Evolutionary conservation across 1,284 basidiomycete genomes (phyloP).

Genomic region (Xerocomus minutiporus): DNA sequence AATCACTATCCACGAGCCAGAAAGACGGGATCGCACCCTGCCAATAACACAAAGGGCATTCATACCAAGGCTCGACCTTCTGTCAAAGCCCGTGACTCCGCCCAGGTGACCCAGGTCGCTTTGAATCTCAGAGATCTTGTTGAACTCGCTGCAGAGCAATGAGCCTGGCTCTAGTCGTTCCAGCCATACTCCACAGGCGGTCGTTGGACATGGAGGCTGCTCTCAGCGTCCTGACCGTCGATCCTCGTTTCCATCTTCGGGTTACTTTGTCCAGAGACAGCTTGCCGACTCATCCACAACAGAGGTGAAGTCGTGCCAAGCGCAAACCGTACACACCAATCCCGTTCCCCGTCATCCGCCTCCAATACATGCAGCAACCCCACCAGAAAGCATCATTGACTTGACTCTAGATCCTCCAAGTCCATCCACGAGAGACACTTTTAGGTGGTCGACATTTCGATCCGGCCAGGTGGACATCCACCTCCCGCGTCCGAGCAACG

Average conservation of each 20-base stretch:
- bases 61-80: background rate
- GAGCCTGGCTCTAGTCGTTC: constrained; percentile 7
- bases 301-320: background rate
- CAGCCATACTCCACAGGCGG: background rate
- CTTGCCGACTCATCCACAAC: background rate
- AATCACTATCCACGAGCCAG: constrained; percentile 5
- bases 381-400: constrained; percentile 8
- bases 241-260: background rate
- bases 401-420: constrained; percentile 4
- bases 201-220: background rate
- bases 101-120: constrained; percentile 10
- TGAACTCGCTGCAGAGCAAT: constrained; percentile 14
- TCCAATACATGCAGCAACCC: background rate
- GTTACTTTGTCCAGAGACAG: background rate
- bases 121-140: background rate
- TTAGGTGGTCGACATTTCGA: constrained; percentile 24
- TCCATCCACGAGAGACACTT: background rate
- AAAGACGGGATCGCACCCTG: background rate
- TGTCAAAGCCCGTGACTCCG: background rate
- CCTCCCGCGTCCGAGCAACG: constrained; percentile 2
- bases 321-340: background rate
- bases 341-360: background rate
- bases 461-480: constrained; percentile 20
- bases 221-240: background rate
- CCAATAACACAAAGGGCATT: background rate